phyloP scores from a whole-genome alignment of 129 eudicot species.

The Arctium minus region DNA sequence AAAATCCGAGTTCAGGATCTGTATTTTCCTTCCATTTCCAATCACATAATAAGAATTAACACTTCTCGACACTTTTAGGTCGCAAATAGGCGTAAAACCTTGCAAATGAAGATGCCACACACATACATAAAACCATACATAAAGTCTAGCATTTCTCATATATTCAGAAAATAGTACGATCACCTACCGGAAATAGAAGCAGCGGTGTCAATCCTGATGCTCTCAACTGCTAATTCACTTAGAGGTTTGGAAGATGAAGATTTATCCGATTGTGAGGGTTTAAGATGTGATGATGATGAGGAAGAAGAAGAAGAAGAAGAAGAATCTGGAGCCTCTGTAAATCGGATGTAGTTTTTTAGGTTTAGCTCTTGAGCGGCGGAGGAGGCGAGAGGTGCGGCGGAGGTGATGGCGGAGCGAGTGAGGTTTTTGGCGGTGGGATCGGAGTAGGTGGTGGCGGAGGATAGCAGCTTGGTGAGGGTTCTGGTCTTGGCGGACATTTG shows the following conservation, averaged over 20 bases:
- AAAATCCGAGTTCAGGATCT: background rate
- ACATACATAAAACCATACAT: no score
- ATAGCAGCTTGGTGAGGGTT: slow-evolving; percentile 25
- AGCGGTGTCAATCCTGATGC: slow-evolving; percentile 24
- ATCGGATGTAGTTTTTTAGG: slow-evolving; percentile 23
- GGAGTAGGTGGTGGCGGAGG: slow-evolving; percentile 33
- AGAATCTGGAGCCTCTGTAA: slow-evolving; percentile 9
- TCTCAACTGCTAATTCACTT: slow-evolving; percentile 22
- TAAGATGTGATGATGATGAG: background rate
- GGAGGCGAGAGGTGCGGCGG: slow-evolving; percentile 15
- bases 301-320: slow-evolving; percentile 12
- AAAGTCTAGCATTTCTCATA: background rate
- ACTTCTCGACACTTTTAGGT: background rate
- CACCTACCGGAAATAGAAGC: slow-evolving; percentile 18
- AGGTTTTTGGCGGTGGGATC: slow-evolving; percentile 38
- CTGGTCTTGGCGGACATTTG: slow-evolving; percentile 29
- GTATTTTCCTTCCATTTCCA: background rate
- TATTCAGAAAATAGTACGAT: background rate
- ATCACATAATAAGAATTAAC: background rate
- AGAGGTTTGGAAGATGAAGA: slow-evolving; percentile 21
- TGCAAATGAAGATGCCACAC: background rate
- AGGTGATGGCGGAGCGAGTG: slow-evolving; percentile 26
- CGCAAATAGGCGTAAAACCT: background rate
- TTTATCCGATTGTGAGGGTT: slow-evolving; percentile 1
- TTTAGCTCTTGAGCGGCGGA: slow-evolving; percentile 11